A percentile compares a stretch with the other conserved stretches of the same genome.
phyloP scores from a whole-genome alignment of 2,329 filamentous ascomycete genomes.

The Diaporthe longicolla region DNA sequence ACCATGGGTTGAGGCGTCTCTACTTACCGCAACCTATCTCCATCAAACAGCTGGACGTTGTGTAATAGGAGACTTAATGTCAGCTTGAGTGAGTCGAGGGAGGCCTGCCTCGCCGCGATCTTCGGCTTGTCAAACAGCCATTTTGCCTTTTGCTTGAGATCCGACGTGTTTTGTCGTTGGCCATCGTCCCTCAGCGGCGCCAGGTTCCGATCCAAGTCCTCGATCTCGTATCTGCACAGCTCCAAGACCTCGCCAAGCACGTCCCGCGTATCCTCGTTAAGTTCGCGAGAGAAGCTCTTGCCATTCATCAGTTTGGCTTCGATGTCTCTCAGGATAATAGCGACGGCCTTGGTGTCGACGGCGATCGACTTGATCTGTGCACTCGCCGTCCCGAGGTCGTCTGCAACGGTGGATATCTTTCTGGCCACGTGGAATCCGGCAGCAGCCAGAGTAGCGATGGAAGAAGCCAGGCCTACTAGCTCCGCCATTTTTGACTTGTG shows the following conservation, averaged over 20 bases:
- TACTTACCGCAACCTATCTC: background rate
- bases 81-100: conserved; percentile 12
- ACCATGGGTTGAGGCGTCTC: background rate
- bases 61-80: background rate
- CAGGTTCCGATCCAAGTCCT: conserved; percentile 5
- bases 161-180: background rate
- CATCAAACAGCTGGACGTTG: conserved; percentile 1
- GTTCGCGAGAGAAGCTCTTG: background rate
- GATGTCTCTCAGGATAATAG: conserved; percentile 11
- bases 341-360: conserved; percentile 7
- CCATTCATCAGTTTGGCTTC: conserved; percentile 5
- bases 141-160: background rate
- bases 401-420: background rate
- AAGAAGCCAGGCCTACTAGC: background rate
- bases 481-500: conserved; percentile 10
- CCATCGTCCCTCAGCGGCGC: background rate
- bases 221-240: conserved; percentile 8
- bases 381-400: conserved; percentile 1
- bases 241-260: conserved; percentile 19
- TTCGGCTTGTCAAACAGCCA: conserved; percentile 14
- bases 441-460: background rate
- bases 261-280: background rate
- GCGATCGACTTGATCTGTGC: background rate
- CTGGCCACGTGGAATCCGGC: background rate
- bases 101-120: background rate